Evolutionary conservation across 2,329 filamentous ascomycete species (phyloP).

Genomic region (Akanthomyces muscarius): DNA sequence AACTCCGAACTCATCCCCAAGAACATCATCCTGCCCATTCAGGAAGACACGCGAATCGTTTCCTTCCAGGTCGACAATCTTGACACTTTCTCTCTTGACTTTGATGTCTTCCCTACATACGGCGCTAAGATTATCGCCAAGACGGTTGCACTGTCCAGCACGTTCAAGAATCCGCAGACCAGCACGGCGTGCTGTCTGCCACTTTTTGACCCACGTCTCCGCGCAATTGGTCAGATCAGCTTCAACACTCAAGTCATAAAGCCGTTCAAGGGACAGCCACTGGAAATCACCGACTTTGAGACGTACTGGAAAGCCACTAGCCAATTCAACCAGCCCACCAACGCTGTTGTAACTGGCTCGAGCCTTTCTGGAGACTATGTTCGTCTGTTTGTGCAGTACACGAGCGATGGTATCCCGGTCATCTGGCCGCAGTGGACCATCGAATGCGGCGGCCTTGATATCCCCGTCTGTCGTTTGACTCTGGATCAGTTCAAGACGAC

Average conservation of each 20-base stretch:
- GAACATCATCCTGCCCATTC: slow-evolving; percentile 91
- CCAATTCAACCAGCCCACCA: slow-evolving; percentile 76
- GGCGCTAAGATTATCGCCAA: slow-evolving; percentile 97
- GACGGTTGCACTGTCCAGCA: slow-evolving; percentile 82
- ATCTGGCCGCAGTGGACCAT: slow-evolving; percentile 84
- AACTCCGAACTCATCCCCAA: slow-evolving; percentile 93
- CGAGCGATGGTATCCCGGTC: slow-evolving; percentile 80
- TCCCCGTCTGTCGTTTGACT: slow-evolving; percentile 76
- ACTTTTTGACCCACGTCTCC: slow-evolving; percentile 84
- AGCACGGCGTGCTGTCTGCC: slow-evolving; percentile 81
- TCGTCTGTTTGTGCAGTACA: slow-evolving; percentile 86
- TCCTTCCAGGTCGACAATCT: slow-evolving; percentile 96
- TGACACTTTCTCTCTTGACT: slow-evolving; percentile 89
- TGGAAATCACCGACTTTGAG: slow-evolving; percentile 97
- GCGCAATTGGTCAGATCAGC: slow-evolving; percentile 87
- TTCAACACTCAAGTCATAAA: slow-evolving; percentile 97
- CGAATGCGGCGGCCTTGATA: slow-evolving; percentile 68
- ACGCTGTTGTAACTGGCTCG: slow-evolving; percentile 86
- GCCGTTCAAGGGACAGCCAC: slow-evolving; percentile 83
- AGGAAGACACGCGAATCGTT: slow-evolving; percentile 89
- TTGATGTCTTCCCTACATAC: slow-evolving; percentile 96
- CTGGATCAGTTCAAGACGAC: slow-evolving; percentile 65
- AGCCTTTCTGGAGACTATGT: slow-evolving; percentile 96
- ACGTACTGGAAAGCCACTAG: slow-evolving; percentile 99
- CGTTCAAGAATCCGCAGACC: slow-evolving; percentile 71